These are phyloP conservation scores for Camelina neglecta DNA, from an alignment of 345 rosid species.

Conservation along the genomic window DNA sequence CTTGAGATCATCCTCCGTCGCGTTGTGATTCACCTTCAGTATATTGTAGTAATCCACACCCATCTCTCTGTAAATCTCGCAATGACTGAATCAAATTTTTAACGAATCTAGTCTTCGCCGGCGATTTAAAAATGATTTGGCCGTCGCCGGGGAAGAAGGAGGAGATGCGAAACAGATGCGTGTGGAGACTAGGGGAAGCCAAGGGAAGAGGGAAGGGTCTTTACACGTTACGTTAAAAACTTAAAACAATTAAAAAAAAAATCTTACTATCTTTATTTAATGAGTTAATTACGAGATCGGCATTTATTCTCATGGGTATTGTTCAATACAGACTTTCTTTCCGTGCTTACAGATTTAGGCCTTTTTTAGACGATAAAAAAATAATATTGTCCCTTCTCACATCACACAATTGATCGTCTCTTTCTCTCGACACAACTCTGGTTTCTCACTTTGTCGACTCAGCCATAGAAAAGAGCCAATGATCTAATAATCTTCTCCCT, in stretches of 20 bases:
- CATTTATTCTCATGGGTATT: too few species aligned
- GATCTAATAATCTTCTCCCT: too few species aligned
- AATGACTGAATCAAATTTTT: not conserved
- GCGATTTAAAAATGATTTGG: not conserved
- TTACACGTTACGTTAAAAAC: conserved; percentile 15
- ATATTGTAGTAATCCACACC: conserved; percentile 95
- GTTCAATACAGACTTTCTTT: too few species aligned
- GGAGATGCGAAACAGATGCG: conserved; percentile 28
- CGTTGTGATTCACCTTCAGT: conserved; percentile 85
- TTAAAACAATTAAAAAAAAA: too few species aligned
- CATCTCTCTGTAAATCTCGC: conserved; percentile 46
- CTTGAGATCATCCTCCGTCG: conserved; percentile 82
- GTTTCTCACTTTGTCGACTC: too few species aligned
- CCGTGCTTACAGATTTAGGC: too few species aligned
- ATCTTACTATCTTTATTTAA: not conserved
- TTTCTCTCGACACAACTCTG: too few species aligned
- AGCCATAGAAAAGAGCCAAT: too few species aligned
- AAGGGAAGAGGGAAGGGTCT: conserved; percentile 6
- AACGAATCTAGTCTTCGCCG: conserved; percentile 14
- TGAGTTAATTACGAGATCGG: too few species aligned
- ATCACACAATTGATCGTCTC: too few species aligned
- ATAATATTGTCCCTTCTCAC: too few species aligned
- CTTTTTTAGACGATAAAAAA: too few species aligned
- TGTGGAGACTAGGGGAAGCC: conserved; percentile 25
- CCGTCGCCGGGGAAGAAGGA: conserved; percentile 27